phyloP scores from a whole-genome alignment of 305 asterid species.

The Plantago coronopus region DNA sequence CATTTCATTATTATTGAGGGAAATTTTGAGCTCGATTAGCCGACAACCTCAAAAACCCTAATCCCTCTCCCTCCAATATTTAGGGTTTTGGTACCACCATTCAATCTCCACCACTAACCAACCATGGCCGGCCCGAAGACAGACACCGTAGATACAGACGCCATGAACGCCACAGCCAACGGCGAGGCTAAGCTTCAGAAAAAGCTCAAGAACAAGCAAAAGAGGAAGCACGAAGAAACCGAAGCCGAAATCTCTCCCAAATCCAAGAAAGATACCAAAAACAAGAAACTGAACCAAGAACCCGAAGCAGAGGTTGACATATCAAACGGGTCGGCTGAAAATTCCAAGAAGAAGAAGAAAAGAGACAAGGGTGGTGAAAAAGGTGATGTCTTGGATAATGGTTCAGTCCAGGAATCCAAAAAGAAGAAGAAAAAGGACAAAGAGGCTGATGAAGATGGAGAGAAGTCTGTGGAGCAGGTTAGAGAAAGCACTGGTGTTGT shows the following conservation, averaged over 20 bases:
- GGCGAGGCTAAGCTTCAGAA: slow-evolving; percentile 8
- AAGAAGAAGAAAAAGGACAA: slow-evolving; percentile 14
- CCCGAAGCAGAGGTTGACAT: neutral
- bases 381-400: slow-evolving; percentile 15
- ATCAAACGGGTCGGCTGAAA: slow-evolving; percentile 26
- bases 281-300: slow-evolving; percentile 3
- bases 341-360: slow-evolving; percentile 25
- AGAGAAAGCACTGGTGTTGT: slow-evolving; percentile 51
- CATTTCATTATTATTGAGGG: neutral
- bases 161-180: neutral
- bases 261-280: neutral
- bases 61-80: neutral
- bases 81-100: slow-evolving; percentile 4
- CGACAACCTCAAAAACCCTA: slow-evolving; percentile 14
- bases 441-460: neutral
- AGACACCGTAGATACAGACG: neutral
- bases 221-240: slow-evolving; percentile 5
- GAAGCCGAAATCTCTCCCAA: neutral
- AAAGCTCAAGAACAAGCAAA: slow-evolving; percentile 9
- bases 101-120: neutral
- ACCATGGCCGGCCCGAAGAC: slow-evolving; percentile 7
- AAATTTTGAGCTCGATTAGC: too few relatives aligned
- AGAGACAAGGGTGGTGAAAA: slow-evolving; percentile 18
- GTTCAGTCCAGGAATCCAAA: slow-evolving; percentile 13
- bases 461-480: slow-evolving; percentile 29